Conservation (phyloP, 345 rosid genomes). For the Nasturtium officinale region DNA sequence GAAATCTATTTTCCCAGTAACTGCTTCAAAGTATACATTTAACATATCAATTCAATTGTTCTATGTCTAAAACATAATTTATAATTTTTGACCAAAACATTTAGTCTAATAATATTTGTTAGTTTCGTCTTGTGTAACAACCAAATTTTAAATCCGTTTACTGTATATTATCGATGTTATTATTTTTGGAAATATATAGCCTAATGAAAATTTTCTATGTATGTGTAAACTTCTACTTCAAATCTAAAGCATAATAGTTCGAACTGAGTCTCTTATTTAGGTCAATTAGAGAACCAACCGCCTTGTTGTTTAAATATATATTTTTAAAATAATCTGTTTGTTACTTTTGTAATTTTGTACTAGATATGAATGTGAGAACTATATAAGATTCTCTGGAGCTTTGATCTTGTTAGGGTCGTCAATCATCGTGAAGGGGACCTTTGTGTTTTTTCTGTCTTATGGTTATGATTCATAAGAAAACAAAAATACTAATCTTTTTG, state of each 20-base stretch:
- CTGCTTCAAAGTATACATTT: neutral
- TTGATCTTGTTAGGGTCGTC: slow-evolving; percentile 15
- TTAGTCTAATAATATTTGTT: neutral
- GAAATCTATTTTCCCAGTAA: neutral
- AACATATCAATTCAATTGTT: neutral
- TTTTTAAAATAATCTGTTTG: neutral
- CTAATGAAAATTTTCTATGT: neutral
- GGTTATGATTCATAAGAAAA: neutral
- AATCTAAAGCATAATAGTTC: neutral
- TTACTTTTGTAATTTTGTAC: neutral
- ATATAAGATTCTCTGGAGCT: slow-evolving; percentile 1
- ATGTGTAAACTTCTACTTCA: neutral
- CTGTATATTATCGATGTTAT: neutral
- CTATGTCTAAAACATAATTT: neutral
- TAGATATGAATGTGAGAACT: slow-evolving; percentile 3
- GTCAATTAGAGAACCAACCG: neutral
- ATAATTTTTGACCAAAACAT: neutral
- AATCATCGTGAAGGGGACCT: slow-evolving; percentile 15
- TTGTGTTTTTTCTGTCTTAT: neutral
- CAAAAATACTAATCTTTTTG: slow-evolving; percentile 22
- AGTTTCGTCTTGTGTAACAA: neutral
- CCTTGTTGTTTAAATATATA: neutral
- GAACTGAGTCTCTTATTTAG: neutral
- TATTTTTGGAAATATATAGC: neutral
- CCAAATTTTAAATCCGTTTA: neutral